Evolutionary conservation across 768 basidiomycete species (phyloP), one percentile per base, ranked within the genome.

Genomic region (Serendipita sp.): DNA sequence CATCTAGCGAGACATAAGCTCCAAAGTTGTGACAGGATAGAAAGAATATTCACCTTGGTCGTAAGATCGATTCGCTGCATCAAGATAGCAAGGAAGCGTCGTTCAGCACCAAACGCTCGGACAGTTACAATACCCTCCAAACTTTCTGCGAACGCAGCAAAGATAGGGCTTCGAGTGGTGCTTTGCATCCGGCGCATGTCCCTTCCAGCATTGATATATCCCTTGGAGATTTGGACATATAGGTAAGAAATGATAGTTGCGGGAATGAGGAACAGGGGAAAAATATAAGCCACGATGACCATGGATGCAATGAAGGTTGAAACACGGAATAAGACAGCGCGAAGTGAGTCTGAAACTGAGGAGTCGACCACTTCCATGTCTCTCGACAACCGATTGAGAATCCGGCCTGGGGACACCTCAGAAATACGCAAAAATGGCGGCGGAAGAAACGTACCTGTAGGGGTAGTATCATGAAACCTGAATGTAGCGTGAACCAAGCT

Each of bases 111-210:
- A 62, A 69, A 69, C 5, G 69, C 69, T 16, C 69, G 50, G 16
- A 69, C 69, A 44, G 69, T 64, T 36, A 64, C 64, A 53, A 68
- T 64, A 15, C 34, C 68, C 64, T 75, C 75, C 11, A 76, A 71
- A 3, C 74, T 75, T 27, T 70, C 69, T 33, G 62, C 52, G 64
- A 69, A 69, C 3, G 67, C 70, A 5, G 66, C 67, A 65, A 66
- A 66, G 44, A 69, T 68, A n/a, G 71, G 69, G 3, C 68, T 68
- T 58, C 75, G 70, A 27, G 73, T 70, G 6, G 72, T 76, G 27
- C 75, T 72, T 64, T 76, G 74, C 63, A 76, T 71, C 16, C 76
- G 64, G 43, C 75, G 65, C 37, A 76, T 64, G 64, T 74, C 74
- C 58, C 76, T 66, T 0, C 74, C 71, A 50, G 72, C 70, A 34